Conservation (phyloP, 2,329 filamentous ascomycete species). For the Xylaria sp. region DNA sequence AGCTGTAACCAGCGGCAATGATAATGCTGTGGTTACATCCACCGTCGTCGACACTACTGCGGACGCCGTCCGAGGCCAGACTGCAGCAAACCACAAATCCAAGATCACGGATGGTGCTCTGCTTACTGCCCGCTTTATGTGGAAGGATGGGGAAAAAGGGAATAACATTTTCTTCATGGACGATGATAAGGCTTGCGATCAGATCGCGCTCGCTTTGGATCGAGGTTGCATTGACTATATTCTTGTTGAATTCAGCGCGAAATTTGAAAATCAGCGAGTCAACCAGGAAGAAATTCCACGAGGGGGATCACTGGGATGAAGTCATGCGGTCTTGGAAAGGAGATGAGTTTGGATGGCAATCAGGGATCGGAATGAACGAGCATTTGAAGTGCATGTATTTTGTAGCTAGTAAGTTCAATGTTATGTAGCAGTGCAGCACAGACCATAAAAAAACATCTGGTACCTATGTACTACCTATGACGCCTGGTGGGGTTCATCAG, state of each 20-base stretch:
- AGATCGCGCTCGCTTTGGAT: conserved; percentile 2
- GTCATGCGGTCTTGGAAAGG: neutral
- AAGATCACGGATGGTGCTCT: no score
- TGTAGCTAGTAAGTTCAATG: no score
- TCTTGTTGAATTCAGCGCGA: neutral
- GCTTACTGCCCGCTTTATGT: neutral
- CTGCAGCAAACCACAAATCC: no score
- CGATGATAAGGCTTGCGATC: neutral
- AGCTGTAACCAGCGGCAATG: no score
- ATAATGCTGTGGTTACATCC: no score
- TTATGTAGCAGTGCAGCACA: neutral
- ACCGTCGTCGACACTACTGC: no score
- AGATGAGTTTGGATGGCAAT: neutral
- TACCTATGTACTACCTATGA: neutral
- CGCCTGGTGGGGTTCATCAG: conserved; percentile 4
- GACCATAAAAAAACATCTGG: no score
- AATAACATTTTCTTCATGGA: neutral
- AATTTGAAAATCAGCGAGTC: no score
- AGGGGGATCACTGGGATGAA: neutral
- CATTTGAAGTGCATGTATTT: no score
- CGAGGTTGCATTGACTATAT: conserved; percentile 8
- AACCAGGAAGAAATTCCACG: no score
- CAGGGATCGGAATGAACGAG: neutral
- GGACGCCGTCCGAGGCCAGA: no score
- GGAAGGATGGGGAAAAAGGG: neutral